These are phyloP conservation scores for Hypericum androsaemum DNA, from an alignment of 345 rosid species.

Conservation along the genomic window DNA sequence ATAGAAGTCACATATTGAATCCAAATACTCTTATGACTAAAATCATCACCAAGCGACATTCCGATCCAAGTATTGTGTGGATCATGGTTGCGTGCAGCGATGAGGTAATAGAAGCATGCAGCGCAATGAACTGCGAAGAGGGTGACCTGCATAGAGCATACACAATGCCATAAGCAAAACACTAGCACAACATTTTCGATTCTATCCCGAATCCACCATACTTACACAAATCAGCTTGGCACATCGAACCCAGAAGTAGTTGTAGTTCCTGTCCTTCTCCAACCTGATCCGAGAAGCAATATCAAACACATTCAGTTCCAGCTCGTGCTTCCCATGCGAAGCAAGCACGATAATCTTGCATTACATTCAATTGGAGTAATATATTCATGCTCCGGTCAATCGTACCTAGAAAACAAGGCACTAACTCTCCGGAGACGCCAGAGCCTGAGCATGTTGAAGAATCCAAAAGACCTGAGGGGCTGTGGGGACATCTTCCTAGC, in stretches of 20 bases:
- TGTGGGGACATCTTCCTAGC: conserved; percentile 49
- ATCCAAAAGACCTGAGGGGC: conserved; percentile 43
- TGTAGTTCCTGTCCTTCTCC: conserved; percentile 85
- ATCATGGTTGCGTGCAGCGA: conserved; percentile 54
- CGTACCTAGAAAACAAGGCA: conserved; percentile 77
- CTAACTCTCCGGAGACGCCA: conserved; percentile 99
- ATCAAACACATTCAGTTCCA: neutral
- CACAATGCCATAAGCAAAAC: neutral
- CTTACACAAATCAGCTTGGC: conserved; percentile 85
- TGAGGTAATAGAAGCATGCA: conserved; percentile 81
- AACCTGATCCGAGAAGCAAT: conserved; percentile 35
- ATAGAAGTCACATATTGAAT: conserved; percentile 73
- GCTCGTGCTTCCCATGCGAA: neutral
- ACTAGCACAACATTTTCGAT: neutral
- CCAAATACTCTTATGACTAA: conserved; percentile 44
- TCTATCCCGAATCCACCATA: conserved; percentile 3
- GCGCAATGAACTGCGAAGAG: conserved; percentile 85
- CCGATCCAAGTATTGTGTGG: conserved; percentile 73
- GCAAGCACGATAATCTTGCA: neutral
- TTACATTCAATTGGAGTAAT: too few relatives aligned
- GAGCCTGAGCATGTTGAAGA: conserved; percentile 87
- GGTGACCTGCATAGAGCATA: conserved; percentile 52
- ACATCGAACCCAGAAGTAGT: conserved; percentile 95
- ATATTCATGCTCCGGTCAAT: too few relatives aligned
- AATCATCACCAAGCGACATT: conserved; percentile 27